Evolutionary conservation across 257 asterid genomes (phyloP).

Genomic region (Voacanga thouarsii): DNA sequence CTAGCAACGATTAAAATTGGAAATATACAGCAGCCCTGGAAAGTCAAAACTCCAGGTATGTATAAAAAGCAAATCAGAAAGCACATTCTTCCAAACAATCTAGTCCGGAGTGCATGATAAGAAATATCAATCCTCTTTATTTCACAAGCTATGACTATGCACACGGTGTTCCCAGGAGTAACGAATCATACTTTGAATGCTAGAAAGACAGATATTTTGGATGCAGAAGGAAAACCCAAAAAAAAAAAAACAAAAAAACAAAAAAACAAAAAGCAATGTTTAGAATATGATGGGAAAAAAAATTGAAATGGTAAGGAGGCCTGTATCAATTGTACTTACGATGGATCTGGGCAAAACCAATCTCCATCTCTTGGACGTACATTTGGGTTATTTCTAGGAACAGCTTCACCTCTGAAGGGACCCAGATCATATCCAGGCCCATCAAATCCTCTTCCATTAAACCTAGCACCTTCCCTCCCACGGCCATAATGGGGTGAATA

Average conservation of each 20-base stretch:
- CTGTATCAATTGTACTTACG: slow-evolving; percentile 39
- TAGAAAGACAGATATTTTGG: background rate
- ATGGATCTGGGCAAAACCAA: slow-evolving; percentile 84
- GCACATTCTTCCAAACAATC: background rate
- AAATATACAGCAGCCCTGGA: background rate
- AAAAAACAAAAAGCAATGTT: background rate
- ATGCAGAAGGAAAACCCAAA: background rate
- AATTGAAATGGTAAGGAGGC: background rate
- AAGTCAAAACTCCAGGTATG: background rate
- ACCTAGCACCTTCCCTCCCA: slow-evolving; percentile 56
- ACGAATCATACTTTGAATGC: background rate
- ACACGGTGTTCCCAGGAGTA: background rate
- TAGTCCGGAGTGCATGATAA: background rate
- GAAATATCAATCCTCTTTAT: background rate
- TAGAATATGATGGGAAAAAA: slow-evolving; percentile 10
- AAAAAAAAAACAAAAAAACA: no score
- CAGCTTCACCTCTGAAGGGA: slow-evolving; percentile 50
- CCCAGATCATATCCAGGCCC: slow-evolving; percentile 58
- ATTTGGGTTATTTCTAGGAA: slow-evolving; percentile 73
- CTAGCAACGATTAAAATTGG: background rate
- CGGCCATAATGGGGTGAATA: slow-evolving; percentile 64
- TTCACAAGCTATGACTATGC: background rate
- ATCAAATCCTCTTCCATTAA: slow-evolving; percentile 59
- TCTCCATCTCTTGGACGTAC: slow-evolving; percentile 93
- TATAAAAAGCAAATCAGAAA: background rate